Evolutionary conservation across 116 monocot genomes (phyloP).

Genomic region (Cymodocea nodosa): DNA sequence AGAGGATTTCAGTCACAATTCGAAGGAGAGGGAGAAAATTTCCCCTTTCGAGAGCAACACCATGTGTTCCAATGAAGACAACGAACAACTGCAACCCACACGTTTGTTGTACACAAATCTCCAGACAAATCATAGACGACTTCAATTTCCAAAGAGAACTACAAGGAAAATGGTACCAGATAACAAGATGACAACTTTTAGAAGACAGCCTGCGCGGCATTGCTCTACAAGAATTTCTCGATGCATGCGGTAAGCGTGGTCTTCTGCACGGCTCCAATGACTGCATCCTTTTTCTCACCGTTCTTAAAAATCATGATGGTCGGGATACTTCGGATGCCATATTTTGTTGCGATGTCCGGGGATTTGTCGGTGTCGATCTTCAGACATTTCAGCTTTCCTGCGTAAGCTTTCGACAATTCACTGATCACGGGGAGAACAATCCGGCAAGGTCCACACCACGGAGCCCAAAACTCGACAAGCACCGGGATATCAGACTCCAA

Average conservation of each 20-base stretch:
- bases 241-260: constrained; percentile 18
- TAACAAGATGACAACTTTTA: neutral
- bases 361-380: constrained; percentile 51
- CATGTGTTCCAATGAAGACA: no score
- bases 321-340: constrained; percentile 65
- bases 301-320: constrained; percentile 51
- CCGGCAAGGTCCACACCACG: constrained; percentile 67
- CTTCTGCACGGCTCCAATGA: constrained; percentile 56
- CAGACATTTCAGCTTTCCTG: constrained; percentile 42
- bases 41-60: no score
- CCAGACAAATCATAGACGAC: neutral
- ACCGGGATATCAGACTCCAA: constrained; percentile 29
- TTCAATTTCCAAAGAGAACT: neutral
- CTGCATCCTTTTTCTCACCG: constrained; percentile 42
- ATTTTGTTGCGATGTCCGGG: constrained; percentile 39
- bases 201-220: neutral
- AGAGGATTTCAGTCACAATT: no score
- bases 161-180: neutral
- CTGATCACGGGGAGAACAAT: constrained; percentile 36
- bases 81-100: neutral
- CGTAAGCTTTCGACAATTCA: constrained; percentile 33
- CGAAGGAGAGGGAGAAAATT: no score
- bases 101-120: neutral
- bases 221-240: constrained; percentile 27
- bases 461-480: constrained; percentile 64